Percentiles rank a stretch among this genome's conserved stretches.
Evolutionary conservation across 2,329 filamentous ascomycete species (phyloP).

Genomic region (Cladosporium sp.): DNA sequence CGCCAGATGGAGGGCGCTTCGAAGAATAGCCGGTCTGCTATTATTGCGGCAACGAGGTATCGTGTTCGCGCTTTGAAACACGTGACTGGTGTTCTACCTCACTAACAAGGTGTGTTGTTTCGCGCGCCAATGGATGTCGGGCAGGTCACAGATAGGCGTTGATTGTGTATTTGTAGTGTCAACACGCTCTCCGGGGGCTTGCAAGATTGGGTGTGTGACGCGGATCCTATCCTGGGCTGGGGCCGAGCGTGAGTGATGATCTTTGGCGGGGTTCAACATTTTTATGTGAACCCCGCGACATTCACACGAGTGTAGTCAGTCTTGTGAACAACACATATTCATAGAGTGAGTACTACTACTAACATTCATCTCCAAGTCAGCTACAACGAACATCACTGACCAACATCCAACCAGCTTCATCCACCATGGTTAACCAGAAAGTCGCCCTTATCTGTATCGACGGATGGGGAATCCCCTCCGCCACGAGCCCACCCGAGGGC

Average conservation of each 20-base stretch:
- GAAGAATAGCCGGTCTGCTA: no score
- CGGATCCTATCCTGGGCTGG: neutral
- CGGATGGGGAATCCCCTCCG: conserved; percentile 89
- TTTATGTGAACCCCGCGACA: conserved; percentile 5
- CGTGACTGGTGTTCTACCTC: neutral
- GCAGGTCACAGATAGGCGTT: neutral
- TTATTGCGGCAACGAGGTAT: no score
- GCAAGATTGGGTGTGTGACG: neutral
- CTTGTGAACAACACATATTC: conserved; percentile 1
- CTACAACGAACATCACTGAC: neutral
- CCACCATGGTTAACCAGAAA: conserved; percentile 70
- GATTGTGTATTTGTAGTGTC: neutral
- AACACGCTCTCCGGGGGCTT: neutral
- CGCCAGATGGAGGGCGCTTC: neutral
- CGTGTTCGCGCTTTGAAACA: no score
- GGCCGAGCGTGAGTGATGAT: neutral
- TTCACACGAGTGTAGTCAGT: neutral
- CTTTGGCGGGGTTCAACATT: conserved; percentile 19
- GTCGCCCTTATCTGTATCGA: conserved; percentile 90
- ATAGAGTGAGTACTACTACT: conserved; percentile 1
- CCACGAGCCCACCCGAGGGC: conserved; percentile 78
- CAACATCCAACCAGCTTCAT: neutral
- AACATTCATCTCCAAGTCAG: neutral
- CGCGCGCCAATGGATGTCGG: neutral
- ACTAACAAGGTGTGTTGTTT: neutral